Percentiles rank a stretch among this genome's conserved stretches.
Conservation (phyloP, 2,329 filamentous ascomycete genomes). For the Verticillium nubilum region DNA sequence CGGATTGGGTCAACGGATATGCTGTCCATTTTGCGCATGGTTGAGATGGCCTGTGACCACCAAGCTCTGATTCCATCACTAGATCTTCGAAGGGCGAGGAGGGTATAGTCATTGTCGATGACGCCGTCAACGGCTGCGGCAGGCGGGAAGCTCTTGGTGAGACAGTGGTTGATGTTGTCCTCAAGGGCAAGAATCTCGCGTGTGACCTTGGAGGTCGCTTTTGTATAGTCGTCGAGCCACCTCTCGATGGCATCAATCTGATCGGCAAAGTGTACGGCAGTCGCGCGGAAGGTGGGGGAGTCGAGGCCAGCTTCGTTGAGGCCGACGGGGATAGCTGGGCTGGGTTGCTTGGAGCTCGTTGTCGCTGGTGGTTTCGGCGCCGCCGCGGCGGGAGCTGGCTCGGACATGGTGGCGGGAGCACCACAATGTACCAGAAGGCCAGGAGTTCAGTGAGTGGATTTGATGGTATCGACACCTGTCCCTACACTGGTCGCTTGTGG, state of each 20-base stretch:
- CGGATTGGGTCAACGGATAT: conserved; percentile 78
- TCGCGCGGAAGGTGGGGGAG: conserved; percentile 90
- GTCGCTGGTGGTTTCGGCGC: conserved; percentile 5
- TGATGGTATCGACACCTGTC: not conserved
- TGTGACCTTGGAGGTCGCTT: conserved; percentile 48
- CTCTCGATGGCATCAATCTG: conserved; percentile 86
- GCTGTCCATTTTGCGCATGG: conserved; percentile 71
- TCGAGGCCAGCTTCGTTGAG: conserved; percentile 95
- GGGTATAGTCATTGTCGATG: conserved; percentile 91
- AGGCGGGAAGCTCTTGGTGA: conserved; percentile 71
- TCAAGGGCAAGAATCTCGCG: conserved; percentile 70
- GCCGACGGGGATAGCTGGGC: conserved; percentile 62
- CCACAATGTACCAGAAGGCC: not conserved
- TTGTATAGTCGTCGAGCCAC: conserved; percentile 70
- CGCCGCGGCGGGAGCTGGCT: conserved; percentile 6
- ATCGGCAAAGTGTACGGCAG: conserved; percentile 79
- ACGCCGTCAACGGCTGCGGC: conserved; percentile 72
- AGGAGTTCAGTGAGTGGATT: not conserved
- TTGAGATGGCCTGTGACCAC: conserved; percentile 71
- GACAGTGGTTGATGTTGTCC: conserved; percentile 69
- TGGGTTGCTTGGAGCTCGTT: conserved; percentile 14
- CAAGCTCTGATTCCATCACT: conserved; percentile 83
- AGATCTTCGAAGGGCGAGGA: conserved; percentile 78
- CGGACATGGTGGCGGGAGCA: conserved; percentile 7
- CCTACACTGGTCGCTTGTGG: not conserved